Evolutionary conservation across 2,329 filamentous ascomycete genomes (phyloP).

Genomic region (Bipolaris oryzae): DNA sequence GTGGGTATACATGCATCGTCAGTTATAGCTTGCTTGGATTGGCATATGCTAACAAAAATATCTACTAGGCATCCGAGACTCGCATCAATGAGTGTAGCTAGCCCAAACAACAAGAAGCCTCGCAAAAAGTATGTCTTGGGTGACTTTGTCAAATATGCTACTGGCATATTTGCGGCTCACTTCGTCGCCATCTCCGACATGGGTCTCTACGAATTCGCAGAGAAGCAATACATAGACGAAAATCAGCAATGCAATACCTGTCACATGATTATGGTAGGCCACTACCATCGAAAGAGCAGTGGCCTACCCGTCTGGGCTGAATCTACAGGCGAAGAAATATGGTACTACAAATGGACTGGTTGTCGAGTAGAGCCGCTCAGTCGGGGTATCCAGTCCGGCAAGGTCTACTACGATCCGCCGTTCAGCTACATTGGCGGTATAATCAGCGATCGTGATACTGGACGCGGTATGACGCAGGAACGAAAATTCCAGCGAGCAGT

Average conservation of each 20-base stretch:
- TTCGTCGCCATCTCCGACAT: neutral
- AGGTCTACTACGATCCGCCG: slow-evolving; percentile 1
- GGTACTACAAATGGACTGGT: neutral
- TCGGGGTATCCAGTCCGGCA: neutral
- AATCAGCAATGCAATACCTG: neutral
- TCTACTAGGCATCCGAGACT: neutral
- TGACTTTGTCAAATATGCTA: neutral
- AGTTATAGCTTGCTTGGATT: neutral
- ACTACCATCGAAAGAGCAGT: neutral
- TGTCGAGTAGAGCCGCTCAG: neutral
- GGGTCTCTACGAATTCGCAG: neutral
- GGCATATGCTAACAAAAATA: neutral
- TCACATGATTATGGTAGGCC: slow-evolving; percentile 1
- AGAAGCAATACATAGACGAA: neutral
- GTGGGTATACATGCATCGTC: neutral
- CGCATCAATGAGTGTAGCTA: neutral
- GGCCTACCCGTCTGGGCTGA: slow-evolving; percentile 12
- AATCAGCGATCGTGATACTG: too few species aligned
- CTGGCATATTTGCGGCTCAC: neutral
- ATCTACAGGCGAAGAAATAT: neutral
- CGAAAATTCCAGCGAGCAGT: neutral
- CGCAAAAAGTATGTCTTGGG: neutral
- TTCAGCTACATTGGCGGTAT: neutral
- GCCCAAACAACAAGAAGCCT: neutral
- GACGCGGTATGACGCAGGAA: neutral